Percentiles rank a stretch among this genome's conserved stretches.
Conservation (phyloP, 495 filamentous ascomycete species). For the Apodospora peruviana region DNA sequence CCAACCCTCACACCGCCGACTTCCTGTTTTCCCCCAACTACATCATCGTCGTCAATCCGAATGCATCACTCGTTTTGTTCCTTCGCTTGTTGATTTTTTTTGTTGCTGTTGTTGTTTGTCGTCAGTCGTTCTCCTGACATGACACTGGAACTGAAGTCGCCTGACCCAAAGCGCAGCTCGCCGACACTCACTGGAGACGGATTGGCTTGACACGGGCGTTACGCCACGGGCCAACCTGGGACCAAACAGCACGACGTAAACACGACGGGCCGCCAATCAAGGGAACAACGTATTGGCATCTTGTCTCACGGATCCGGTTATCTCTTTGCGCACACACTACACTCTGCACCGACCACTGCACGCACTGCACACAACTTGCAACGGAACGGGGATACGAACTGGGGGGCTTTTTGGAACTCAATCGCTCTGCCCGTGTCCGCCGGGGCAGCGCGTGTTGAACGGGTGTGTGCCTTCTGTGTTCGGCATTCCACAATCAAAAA, state of each 20-base stretch:
- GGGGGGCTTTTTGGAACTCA: background rate
- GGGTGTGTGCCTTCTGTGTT: too few species aligned
- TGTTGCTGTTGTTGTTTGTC: background rate
- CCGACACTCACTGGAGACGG: background rate
- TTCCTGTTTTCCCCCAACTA: slow-evolving; percentile 7
- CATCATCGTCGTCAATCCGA: slow-evolving; percentile 17
- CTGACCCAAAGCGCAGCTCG: background rate
- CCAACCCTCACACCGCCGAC: too few species aligned
- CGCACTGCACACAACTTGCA: too few species aligned
- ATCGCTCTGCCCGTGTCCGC: background rate
- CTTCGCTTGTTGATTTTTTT: slow-evolving; percentile 2
- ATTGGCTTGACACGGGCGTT: background rate
- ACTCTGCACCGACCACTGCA: too few species aligned
- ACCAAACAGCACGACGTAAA: too few species aligned
- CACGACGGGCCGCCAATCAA: too few species aligned
- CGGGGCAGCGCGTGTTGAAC: background rate
- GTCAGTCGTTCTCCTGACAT: too few species aligned
- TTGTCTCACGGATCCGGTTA: too few species aligned
- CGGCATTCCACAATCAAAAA: background rate
- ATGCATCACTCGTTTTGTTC: slow-evolving; percentile 13
- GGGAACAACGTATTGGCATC: too few species aligned
- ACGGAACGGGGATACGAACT: background rate
- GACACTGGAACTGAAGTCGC: too few species aligned
- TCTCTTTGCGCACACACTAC: too few species aligned
- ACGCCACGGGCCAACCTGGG: background rate